Percentiles rank a stretch among this genome's conserved stretches.
These are phyloP conservation scores for Panaeolus cyanescens DNA, from an alignment of 768 basidiomycete genomes.

Conservation along the genomic window DNA sequence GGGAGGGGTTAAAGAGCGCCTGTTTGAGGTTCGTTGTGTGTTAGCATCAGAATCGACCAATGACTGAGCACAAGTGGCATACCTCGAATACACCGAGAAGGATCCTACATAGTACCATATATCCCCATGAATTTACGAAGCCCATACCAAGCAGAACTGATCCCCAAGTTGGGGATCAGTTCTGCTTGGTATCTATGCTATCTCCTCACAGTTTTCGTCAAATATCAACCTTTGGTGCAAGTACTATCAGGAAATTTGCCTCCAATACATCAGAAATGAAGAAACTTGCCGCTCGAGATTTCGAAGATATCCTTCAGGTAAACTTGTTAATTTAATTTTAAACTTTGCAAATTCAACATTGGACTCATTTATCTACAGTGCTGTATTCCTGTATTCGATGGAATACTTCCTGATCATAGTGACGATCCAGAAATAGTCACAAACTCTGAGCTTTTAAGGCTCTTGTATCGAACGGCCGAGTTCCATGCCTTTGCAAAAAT, in stretches of 20 bases:
- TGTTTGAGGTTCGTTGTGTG: slow-evolving; percentile 8
- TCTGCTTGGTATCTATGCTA: too few species aligned
- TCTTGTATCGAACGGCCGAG: slow-evolving; percentile 23
- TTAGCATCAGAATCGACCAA: not conserved
- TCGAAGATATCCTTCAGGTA: slow-evolving; percentile 42
- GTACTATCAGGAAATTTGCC: slow-evolving; percentile 26
- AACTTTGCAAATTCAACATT: too few species aligned
- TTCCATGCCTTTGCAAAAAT: slow-evolving; percentile 35
- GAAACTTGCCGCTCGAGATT: slow-evolving; percentile 34
- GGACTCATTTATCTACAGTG: too few species aligned
- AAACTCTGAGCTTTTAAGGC: slow-evolving; percentile 18
- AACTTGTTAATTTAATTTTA: not conserved
- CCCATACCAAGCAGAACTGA: slow-evolving; percentile 35
- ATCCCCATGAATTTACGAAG: slow-evolving; percentile 29
- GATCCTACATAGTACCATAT: slow-evolving; percentile 22
- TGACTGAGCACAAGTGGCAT: not conserved
- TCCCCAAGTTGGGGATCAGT: too few species aligned
- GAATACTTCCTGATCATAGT: too few species aligned
- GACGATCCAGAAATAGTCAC: slow-evolving; percentile 18
- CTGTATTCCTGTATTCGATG: not conserved
- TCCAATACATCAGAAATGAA: slow-evolving; percentile 29
- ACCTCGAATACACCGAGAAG: slow-evolving; percentile 29
- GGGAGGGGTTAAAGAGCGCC: slow-evolving; percentile 43
- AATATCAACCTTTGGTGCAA: slow-evolving; percentile 23
- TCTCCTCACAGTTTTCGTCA: slow-evolving; percentile 18